Conservation (phyloP, 768 basidiomycete genomes). For the Termitomyces sp. region DNA sequence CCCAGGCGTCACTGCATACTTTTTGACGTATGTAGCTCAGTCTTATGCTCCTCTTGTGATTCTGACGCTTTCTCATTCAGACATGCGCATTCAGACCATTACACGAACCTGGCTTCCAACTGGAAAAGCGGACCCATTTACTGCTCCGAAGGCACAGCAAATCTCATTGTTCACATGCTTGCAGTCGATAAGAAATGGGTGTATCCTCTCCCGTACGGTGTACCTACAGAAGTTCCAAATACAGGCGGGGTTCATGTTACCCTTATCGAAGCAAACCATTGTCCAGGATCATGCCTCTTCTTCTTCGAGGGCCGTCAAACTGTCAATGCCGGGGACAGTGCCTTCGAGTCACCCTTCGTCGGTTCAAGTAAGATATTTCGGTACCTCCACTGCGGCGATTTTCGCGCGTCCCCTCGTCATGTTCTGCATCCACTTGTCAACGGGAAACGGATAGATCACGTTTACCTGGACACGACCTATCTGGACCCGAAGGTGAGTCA, state of each 20-base stretch:
- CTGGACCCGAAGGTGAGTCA: constrained; percentile 71
- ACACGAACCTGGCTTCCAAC: constrained; percentile 83
- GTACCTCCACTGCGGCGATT: constrained; percentile 95
- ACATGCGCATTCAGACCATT: constrained; percentile 97
- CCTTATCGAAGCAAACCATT: constrained; percentile 97
- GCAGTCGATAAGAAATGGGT: constrained; percentile 89
- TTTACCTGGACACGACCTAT: constrained; percentile 97
- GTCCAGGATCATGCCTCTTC: constrained; percentile 94
- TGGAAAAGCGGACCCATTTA: constrained; percentile 96
- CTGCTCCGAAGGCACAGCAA: constrained; percentile 92
- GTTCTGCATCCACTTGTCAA: constrained; percentile 80
- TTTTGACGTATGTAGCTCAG: constrained; percentile 63
- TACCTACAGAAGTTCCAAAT: constrained; percentile 68
- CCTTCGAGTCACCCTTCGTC: constrained; percentile 65
- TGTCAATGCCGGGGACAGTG: constrained; percentile 81
- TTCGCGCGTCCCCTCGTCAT: constrained; percentile 86
- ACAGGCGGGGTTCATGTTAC: constrained; percentile 88
- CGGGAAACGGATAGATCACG: constrained; percentile 78
- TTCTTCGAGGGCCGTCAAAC: constrained; percentile 93
- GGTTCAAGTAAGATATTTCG: constrained; percentile 72
- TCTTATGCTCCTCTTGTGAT: background rate
- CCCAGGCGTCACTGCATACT: constrained; percentile 86
- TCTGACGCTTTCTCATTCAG: constrained; percentile 35
- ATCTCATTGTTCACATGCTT: constrained; percentile 89
- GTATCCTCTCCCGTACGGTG: constrained; percentile 79